Conservation (phyloP, 1,284 basidiomycete species). For the Ganoderma sinense region DNA sequence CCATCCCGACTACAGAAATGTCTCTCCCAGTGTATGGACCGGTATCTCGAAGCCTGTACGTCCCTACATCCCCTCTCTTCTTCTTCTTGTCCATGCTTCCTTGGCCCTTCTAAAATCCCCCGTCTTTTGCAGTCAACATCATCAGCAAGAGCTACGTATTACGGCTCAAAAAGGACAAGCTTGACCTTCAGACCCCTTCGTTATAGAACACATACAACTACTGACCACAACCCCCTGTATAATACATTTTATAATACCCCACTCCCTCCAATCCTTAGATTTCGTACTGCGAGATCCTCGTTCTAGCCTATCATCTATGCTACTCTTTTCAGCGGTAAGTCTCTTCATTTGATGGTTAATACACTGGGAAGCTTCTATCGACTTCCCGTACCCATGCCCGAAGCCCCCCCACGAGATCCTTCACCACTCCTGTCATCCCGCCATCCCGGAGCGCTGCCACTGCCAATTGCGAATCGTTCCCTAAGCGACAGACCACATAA, state of each 20-base stretch:
- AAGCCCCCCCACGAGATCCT: constrained; percentile 83
- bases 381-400: constrained; percentile 79
- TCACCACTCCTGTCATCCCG: constrained; percentile 49
- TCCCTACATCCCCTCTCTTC: constrained; percentile 27
- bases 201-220: constrained; percentile 3
- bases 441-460: constrained; percentile 69
- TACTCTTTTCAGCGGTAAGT: neutral
- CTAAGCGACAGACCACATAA: constrained; percentile 84
- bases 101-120: neutral
- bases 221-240: neutral
- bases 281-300: neutral
- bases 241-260: constrained; percentile 24
- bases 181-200: constrained; percentile 29
- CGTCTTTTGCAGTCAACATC: constrained; percentile 65
- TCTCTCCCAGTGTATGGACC: constrained; percentile 76
- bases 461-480: constrained; percentile 94
- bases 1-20: constrained; percentile 60
- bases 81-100: neutral
- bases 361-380: constrained; percentile 80
- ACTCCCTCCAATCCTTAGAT: neutral
- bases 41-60: constrained; percentile 88
- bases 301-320: neutral
- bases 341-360: constrained; percentile 51
- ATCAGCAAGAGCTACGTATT: constrained; percentile 72
- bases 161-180: constrained; percentile 65